Evolutionary conservation across 1,139 yeast species (phyloP).

Genomic region (Protomyces inundatus): DNA sequence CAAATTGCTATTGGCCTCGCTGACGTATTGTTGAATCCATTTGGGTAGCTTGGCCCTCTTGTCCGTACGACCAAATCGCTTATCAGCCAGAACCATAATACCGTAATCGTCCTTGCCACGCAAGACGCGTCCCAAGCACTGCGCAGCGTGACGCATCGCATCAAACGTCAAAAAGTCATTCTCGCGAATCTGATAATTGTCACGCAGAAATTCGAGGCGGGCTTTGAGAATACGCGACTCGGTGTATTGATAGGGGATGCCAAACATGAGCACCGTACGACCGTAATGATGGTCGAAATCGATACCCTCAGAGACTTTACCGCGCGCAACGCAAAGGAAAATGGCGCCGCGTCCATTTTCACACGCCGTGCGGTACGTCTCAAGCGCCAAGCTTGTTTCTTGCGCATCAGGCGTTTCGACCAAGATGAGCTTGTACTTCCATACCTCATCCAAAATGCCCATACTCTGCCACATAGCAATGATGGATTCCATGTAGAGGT

Average conservation of each 20-base stretch:
- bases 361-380: conserved; percentile 93
- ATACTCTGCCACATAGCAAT: conserved; percentile 88
- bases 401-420: conserved; percentile 99
- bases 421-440: conserved; percentile 89
- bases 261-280: conserved; percentile 95
- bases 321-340: conserved; percentile 93
- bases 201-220: conserved; percentile 84
- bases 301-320: conserved; percentile 96
- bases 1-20: conserved; percentile 84
- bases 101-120: conserved; percentile 99
- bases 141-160: conserved; percentile 99
- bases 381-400: conserved; percentile 90
- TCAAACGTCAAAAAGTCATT: conserved; percentile 94
- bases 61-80: conserved; percentile 64
- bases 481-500: conserved; percentile 93
- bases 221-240: conserved; percentile 95
- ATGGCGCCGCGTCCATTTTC: conserved; percentile 97
- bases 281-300: conserved; percentile 99
- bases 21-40: conserved; percentile 91
- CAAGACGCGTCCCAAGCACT: conserved; percentile 90
- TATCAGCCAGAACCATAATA: conserved; percentile 93
- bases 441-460: conserved; percentile 96
- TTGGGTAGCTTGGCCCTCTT: conserved; percentile 86
- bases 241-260: conserved; percentile 95
- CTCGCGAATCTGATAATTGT: conserved; percentile 84